Percentiles rank a stretch among this genome's conserved stretches.
These are phyloP conservation scores for Poronia punctata DNA, from an alignment of 495 filamentous ascomycete genomes.

Conservation along the genomic window DNA sequence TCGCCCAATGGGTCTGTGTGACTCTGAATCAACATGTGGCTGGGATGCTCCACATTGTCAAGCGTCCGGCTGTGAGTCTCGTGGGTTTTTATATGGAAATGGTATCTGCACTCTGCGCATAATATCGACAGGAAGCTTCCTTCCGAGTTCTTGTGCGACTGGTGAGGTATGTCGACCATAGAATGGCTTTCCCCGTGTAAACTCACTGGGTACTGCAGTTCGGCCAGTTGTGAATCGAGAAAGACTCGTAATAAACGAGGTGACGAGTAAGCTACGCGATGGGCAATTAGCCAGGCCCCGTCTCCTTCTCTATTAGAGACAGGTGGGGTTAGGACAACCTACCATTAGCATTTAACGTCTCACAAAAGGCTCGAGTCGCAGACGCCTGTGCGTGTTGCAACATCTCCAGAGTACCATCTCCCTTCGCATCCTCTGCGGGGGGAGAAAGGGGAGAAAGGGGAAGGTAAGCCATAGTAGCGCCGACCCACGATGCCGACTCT, in stretches of 20 bases:
- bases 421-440: too few relatives aligned
- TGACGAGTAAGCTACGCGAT: conserved; percentile 14
- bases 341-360: too few relatives aligned
- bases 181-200: conserved; percentile 14
- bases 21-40: conserved; percentile 19
- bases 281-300: too few relatives aligned
- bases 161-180: conserved; percentile 16
- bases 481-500: too few relatives aligned
- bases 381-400: too few relatives aligned
- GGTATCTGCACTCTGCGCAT: conserved; percentile 17
- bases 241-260: conserved; percentile 18
- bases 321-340: too few relatives aligned
- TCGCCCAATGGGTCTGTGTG: neutral
- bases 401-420: too few relatives aligned
- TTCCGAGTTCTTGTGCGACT: conserved; percentile 6
- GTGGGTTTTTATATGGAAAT: conserved; percentile 18
- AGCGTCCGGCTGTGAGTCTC: neutral
- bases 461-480: too few relatives aligned
- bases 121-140: conserved; percentile 14
- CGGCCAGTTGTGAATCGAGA: conserved; percentile 10
- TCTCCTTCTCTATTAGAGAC: too few relatives aligned
- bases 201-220: conserved; percentile 1
- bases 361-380: too few relatives aligned
- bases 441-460: too few relatives aligned
- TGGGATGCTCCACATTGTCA: conserved; percentile 10